These are phyloP conservation scores for Psilocybe cyanescens DNA, from an alignment of 768 basidiomycete genomes.

Conservation along the genomic window DNA sequence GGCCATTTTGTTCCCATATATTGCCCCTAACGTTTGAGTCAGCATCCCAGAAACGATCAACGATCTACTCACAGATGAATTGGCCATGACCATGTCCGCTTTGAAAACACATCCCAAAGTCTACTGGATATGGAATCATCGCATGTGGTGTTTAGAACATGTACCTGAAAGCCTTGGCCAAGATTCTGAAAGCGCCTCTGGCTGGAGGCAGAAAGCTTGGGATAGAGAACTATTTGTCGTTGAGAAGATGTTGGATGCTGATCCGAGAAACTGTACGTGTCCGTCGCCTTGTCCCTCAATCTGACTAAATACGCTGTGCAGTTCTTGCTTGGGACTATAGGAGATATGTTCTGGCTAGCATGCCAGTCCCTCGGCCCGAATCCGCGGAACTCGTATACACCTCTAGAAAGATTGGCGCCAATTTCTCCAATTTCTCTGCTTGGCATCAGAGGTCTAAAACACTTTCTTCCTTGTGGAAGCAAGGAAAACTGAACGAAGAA, in stretches of 20 bases:
- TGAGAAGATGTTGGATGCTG: constrained; percentile 90
- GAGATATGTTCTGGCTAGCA: constrained; percentile 77
- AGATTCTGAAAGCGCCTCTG: constrained; percentile 47
- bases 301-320: constrained; percentile 31
- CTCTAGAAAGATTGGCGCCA: constrained; percentile 86
- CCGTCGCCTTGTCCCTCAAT: background rate
- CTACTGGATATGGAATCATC: constrained; percentile 99
- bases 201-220: constrained; percentile 87
- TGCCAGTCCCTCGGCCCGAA: constrained; percentile 60
- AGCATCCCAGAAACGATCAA: constrained; percentile 70
- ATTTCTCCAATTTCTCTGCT: constrained; percentile 97
- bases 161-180: constrained; percentile 74
- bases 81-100: constrained; percentile 79
- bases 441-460: constrained; percentile 98
- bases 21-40: constrained; percentile 22
- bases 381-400: constrained; percentile 85
- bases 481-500: constrained; percentile 51
- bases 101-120: constrained; percentile 91
- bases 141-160: constrained; percentile 91
- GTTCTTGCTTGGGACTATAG: constrained; percentile 97
- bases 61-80: constrained; percentile 67
- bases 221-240: constrained; percentile 83
- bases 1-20: background rate
- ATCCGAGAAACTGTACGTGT: constrained; percentile 85
- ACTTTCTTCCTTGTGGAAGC: constrained; percentile 65